A percentile compares a stretch with the other conserved stretches of the same genome.
These are phyloP conservation scores for Pelargonium exstipulatum DNA, from an alignment of 441 rosid species.

Conservation along the genomic window DNA sequence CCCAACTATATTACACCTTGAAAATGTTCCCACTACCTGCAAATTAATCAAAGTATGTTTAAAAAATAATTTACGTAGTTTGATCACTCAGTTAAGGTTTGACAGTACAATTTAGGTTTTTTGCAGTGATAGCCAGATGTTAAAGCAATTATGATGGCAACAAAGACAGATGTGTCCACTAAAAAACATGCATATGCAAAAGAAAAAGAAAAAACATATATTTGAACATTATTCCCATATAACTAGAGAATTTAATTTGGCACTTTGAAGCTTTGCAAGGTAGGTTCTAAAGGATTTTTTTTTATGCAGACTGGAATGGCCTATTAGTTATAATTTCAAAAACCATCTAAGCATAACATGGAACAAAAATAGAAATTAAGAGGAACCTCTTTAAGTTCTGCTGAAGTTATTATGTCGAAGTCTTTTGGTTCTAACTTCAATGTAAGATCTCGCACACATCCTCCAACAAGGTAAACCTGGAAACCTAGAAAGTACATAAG, in stretches of 20 bases:
- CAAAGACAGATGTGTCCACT: not conserved
- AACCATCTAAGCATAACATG: not conserved
- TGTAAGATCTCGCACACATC: constrained; percentile 83
- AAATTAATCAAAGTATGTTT: not conserved
- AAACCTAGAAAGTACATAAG: constrained; percentile 32
- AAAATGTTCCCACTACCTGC: constrained; percentile 58
- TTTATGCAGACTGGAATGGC: not conserved
- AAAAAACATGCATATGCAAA: not conserved
- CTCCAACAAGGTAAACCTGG: constrained; percentile 84
- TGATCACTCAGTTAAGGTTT: not conserved
- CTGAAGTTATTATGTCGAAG: constrained; percentile 75
- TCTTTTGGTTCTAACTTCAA: constrained; percentile 67
- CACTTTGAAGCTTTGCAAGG: not conserved
- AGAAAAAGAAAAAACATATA: not conserved
- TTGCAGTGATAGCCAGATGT: not conserved
- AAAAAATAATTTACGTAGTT: not conserved
- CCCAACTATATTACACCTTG: constrained; percentile 67
- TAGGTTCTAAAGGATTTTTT: not conserved
- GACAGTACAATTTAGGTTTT: not conserved
- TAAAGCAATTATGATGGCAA: not conserved
- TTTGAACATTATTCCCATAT: not conserved
- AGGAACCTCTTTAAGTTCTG: constrained; percentile 67
- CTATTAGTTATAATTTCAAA: not conserved
- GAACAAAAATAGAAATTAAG: not conserved
- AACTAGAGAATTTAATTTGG: not conserved